These are phyloP conservation scores for Aspergillus sp. DNA, from an alignment of 2,329 filamentous ascomycete species.

Conservation along the genomic window DNA sequence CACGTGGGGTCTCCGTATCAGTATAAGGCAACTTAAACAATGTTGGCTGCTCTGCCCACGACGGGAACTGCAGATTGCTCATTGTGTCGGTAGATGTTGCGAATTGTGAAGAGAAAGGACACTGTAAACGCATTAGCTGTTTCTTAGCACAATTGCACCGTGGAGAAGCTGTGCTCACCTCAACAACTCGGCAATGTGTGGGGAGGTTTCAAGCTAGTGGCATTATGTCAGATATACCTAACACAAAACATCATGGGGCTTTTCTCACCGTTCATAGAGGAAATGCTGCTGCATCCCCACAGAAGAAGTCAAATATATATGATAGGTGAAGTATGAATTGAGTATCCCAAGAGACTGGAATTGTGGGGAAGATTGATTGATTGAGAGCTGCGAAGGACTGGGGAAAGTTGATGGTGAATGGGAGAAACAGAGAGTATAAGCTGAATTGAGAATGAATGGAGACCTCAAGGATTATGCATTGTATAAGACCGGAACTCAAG, in stretches of 20 bases:
- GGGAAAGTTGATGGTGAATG: background rate
- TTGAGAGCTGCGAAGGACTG: background rate
- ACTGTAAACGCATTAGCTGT: background rate
- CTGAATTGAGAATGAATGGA: background rate
- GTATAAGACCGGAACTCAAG: slow-evolving; percentile 5
- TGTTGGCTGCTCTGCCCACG: slow-evolving; percentile 25
- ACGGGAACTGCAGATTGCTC: slow-evolving; percentile 21
- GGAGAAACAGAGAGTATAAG: background rate
- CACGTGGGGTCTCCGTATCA: slow-evolving; percentile 23
- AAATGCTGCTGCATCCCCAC: background rate
- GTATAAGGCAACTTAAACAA: slow-evolving; percentile 26
- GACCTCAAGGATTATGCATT: background rate
- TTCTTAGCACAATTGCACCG: background rate
- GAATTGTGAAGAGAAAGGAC: background rate
- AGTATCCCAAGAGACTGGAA: background rate
- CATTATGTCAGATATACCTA: slow-evolving; percentile 9
- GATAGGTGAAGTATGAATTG: background rate
- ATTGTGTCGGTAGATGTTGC: slow-evolving; percentile 13
- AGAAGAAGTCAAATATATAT: background rate
- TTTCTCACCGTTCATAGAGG: background rate
- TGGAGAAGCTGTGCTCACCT: background rate
- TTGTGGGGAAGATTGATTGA: background rate
- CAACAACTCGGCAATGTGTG: background rate
- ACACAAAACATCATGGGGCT: background rate
- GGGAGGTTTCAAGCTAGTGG: background rate